phyloP scores from a whole-genome alignment of 2,329 filamentous ascomycete genomes.

The Aspergillus spinulosporus region DNA sequence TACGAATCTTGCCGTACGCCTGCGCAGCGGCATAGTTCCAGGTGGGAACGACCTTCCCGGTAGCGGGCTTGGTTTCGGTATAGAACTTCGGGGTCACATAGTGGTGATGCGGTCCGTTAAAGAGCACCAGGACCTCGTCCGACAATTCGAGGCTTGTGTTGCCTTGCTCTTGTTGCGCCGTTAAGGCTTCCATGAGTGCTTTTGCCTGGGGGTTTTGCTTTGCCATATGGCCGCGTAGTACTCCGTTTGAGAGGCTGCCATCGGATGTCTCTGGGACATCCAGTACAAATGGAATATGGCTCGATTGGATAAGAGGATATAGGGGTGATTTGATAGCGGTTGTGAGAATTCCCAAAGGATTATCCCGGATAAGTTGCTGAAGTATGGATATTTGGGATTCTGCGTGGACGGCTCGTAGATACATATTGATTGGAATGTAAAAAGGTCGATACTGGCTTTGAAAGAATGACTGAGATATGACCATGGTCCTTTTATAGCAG shows the following conservation, averaged over 20 bases:
- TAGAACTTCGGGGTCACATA: conserved; percentile 72
- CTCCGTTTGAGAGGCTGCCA: conserved; percentile 30
- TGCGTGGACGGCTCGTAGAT: conserved; percentile 55
- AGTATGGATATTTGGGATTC: conserved; percentile 54
- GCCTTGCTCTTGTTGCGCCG: conserved; percentile 22
- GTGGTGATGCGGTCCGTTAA: conserved; percentile 60
- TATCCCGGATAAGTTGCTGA: conserved; percentile 55
- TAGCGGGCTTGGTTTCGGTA: conserved; percentile 62
- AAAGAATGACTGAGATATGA: neutral
- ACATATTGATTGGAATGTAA: conserved; percentile 49
- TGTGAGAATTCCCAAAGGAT: conserved; percentile 64
- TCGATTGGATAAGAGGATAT: conserved; percentile 57
- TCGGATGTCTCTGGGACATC: conserved; percentile 42
- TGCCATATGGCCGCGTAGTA: conserved; percentile 63
- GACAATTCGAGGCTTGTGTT: conserved; percentile 31
- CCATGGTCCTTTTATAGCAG: conserved; percentile 1
- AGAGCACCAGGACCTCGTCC: conserved; percentile 63
- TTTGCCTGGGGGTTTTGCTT: conserved; percentile 65
- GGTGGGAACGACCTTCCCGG: conserved; percentile 67
- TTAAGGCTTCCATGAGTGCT: conserved; percentile 55
- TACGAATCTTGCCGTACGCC: conserved; percentile 58
- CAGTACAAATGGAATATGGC: conserved; percentile 63
- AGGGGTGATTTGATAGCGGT: conserved; percentile 57
- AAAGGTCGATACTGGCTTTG: neutral
- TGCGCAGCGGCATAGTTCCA: conserved; percentile 70